These are phyloP conservation scores for Mycena epipterygia DNA, from an alignment of 768 basidiomycete species.

Conservation along the genomic window DNA sequence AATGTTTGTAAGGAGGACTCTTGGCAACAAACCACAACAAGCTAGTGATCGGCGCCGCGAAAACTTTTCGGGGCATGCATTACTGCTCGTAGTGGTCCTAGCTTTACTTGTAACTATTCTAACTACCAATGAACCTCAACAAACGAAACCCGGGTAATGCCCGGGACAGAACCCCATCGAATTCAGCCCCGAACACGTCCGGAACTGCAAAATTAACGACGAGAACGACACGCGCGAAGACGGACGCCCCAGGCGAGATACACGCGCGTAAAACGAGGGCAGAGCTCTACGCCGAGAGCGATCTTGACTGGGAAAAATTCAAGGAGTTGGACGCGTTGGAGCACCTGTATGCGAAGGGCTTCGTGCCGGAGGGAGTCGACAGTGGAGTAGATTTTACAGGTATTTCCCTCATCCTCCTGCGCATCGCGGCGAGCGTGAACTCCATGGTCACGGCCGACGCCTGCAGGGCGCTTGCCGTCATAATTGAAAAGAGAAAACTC, in stretches of 20 bases:
- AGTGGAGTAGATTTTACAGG: not conserved
- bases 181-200: not conserved
- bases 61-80: not conserved
- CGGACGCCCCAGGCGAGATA: not conserved
- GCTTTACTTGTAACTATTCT: not conserved
- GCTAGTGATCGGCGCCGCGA: not conserved
- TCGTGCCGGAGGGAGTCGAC: not conserved
- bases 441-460: not conserved
- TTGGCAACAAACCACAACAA: not conserved
- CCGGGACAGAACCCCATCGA: not conserved
- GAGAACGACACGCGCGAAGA: not conserved
- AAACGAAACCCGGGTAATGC: not conserved
- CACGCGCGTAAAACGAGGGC: not conserved
- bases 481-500: not conserved
- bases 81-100: not conserved
- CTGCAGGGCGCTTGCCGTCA: not conserved
- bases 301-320: not conserved
- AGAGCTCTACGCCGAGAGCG: not conserved
- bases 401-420: not conserved
- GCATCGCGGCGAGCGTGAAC: not conserved
- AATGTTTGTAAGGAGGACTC: no score
- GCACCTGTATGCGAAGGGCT: not conserved
- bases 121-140: not conserved
- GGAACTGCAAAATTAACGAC: not conserved
- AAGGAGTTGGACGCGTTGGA: not conserved